Conservation (phyloP, 1,284 basidiomycete species). For the Waitea zeae region DNA sequence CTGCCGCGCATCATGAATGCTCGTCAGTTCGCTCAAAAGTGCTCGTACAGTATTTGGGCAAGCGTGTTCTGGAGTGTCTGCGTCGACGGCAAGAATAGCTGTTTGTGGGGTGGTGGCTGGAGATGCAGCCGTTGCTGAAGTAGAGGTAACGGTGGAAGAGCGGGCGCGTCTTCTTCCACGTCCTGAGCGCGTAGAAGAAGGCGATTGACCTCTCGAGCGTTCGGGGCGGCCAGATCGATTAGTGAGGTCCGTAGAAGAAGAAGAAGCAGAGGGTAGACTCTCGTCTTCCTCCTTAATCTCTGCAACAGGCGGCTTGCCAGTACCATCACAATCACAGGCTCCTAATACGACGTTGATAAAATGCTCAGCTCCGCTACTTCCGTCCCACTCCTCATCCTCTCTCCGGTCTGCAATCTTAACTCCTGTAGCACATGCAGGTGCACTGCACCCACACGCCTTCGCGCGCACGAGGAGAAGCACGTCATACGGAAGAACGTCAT, state of each 20-base stretch:
- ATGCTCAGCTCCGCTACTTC: conserved; percentile 16
- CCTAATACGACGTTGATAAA: conserved; percentile 43
- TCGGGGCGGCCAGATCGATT: conserved; percentile 1
- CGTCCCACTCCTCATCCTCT: conserved; percentile 60
- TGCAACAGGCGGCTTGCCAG: conserved; percentile 8
- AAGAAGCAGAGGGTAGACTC: too few species aligned
- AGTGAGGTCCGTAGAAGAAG: neutral
- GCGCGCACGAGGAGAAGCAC: conserved; percentile 61
- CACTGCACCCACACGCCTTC: conserved; percentile 53
- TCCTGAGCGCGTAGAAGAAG: conserved; percentile 21
- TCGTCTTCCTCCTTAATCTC: neutral
- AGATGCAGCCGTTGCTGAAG: conserved; percentile 14
- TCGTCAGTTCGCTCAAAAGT: conserved; percentile 68
- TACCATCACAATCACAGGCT: conserved; percentile 37
- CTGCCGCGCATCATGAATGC: conserved; percentile 78
- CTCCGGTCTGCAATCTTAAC: conserved; percentile 73
- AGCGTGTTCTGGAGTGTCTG: conserved; percentile 47
- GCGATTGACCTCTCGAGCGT: conserved; percentile 25
- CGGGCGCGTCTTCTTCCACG: too few species aligned
- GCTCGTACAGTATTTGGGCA: conserved; percentile 63
- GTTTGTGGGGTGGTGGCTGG: conserved; percentile 16
- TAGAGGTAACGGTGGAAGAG: too few species aligned
- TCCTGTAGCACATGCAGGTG: conserved; percentile 73
- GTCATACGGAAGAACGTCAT: conserved; percentile 71
- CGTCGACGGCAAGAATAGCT: conserved; percentile 35